Conservation (phyloP, 371 early-diverging fungal species). For the Mortierella polycephala region DNA sequence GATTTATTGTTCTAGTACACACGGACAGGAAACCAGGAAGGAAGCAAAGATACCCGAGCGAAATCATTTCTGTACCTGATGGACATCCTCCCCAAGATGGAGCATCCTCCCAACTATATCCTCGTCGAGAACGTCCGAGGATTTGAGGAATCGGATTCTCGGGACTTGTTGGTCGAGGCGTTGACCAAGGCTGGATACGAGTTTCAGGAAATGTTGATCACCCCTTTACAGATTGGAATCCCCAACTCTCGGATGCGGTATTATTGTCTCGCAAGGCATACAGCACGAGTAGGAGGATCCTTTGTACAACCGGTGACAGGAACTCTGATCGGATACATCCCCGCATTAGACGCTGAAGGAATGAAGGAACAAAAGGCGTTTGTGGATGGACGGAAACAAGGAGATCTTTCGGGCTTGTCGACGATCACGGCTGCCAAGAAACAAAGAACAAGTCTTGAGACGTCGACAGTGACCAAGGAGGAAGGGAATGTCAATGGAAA, state of each 20-base stretch:
- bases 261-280: conserved; percentile 64
- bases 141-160: conserved; percentile 78
- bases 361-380: conserved; percentile 38
- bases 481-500: background rate
- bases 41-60: conserved; percentile 79
- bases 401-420: conserved; percentile 47
- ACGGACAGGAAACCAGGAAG: conserved; percentile 78
- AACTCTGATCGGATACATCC: conserved; percentile 63
- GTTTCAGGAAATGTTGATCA: conserved; percentile 68
- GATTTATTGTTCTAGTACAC: conserved; percentile 62
- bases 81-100: conserved; percentile 57
- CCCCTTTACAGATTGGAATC: conserved; percentile 70
- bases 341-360: conserved; percentile 50
- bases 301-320: conserved; percentile 60
- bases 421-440: conserved; percentile 42
- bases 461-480: conserved; percentile 32
- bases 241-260: conserved; percentile 76
- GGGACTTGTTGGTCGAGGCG: conserved; percentile 60
- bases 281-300: conserved; percentile 25
- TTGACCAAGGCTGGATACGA: conserved; percentile 59
- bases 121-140: conserved; percentile 88
- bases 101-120: conserved; percentile 73
- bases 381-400: conserved; percentile 52
- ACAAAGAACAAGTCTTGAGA: conserved; percentile 28
- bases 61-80: conserved; percentile 78